These are phyloP conservation scores for Calamus simplicifolius DNA, from an alignment of 176 grass and related monocot genomes.

Conservation along the genomic window DNA sequence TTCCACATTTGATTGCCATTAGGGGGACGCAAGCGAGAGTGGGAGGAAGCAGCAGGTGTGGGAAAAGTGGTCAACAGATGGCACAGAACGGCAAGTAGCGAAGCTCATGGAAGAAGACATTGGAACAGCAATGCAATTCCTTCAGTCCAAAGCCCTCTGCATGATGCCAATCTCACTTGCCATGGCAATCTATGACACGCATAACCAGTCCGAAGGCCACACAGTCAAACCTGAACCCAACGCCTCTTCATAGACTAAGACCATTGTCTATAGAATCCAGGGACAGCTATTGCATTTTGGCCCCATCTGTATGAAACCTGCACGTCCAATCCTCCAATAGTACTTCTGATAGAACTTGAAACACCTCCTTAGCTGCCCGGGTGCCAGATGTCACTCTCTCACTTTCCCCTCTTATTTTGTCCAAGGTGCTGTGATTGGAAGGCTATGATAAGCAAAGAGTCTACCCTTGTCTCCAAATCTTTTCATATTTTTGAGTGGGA, in stretches of 20 bases:
- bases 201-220: constrained; percentile 59
- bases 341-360: constrained; percentile 57
- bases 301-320: constrained; percentile 34
- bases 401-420: constrained; percentile 35
- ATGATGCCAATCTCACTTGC: constrained; percentile 99
- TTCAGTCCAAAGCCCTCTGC: constrained; percentile 96
- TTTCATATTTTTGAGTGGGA: constrained; percentile 28
- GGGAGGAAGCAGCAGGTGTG: constrained; percentile 81
- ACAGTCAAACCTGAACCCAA: constrained; percentile 89
- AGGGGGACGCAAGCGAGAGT: constrained; percentile 85
- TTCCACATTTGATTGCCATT: constrained; percentile 31
- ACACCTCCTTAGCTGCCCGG: constrained; percentile 48
- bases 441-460: constrained; percentile 47
- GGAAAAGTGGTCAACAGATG: constrained; percentile 98
- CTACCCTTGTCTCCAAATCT: constrained; percentile 53
- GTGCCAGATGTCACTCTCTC: constrained; percentile 54
- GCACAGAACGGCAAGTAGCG: constrained; percentile 84
- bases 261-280: constrained; percentile 7
- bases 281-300: constrained; percentile 23
- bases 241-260: constrained; percentile 55
- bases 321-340: constrained; percentile 28
- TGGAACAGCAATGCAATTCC: constrained; percentile 90
- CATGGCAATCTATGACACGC: constrained; percentile 92
- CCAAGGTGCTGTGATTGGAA: constrained; percentile 67
- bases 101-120: constrained; percentile 97